Evolutionary conservation across 371 early-diverging fungal genomes (phyloP).

Genomic region (Syncephalastrum racemosum): DNA sequence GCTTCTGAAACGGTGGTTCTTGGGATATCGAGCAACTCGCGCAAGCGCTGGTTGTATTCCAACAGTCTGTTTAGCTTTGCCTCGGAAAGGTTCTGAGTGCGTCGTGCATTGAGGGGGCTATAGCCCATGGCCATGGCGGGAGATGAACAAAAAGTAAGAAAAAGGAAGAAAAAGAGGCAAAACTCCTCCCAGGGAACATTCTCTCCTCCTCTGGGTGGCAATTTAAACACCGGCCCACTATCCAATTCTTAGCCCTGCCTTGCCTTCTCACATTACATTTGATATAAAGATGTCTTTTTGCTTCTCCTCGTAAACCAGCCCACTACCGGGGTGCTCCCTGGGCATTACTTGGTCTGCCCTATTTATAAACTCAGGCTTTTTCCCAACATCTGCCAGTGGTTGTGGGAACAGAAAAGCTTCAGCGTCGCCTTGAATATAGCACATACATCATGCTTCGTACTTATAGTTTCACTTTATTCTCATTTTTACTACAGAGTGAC

Average conservation of each 20-base stretch:
- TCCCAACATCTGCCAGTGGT: too few species aligned
- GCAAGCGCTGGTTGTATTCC: conserved; percentile 77
- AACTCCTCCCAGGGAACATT: background rate
- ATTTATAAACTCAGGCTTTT: too few species aligned
- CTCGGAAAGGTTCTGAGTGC: conserved; percentile 57
- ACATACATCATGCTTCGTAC: too few species aligned
- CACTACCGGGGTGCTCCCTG: too few species aligned
- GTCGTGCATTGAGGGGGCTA: conserved; percentile 15
- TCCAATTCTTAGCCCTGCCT: background rate
- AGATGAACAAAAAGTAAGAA: conserved; percentile 3
- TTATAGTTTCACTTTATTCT: too few species aligned
- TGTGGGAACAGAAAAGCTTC: too few species aligned
- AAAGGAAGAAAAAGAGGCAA: conserved; percentile 6
- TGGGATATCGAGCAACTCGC: conserved; percentile 78
- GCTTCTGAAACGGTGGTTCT: conserved; percentile 84
- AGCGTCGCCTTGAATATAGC: too few species aligned
- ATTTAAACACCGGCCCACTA: background rate
- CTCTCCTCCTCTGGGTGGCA: conserved; percentile 1
- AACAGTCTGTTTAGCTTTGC: conserved; percentile 72
- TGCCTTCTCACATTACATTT: background rate
- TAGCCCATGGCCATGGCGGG: conserved; percentile 1
- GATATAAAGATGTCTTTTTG: too few species aligned
- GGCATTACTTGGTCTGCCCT: too few species aligned
- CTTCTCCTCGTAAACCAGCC: too few species aligned
- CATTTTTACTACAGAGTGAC: too few species aligned